Evolutionary conservation across 2,329 filamentous ascomycete species (phyloP).

Genomic region (Seiridium cupressi): DNA sequence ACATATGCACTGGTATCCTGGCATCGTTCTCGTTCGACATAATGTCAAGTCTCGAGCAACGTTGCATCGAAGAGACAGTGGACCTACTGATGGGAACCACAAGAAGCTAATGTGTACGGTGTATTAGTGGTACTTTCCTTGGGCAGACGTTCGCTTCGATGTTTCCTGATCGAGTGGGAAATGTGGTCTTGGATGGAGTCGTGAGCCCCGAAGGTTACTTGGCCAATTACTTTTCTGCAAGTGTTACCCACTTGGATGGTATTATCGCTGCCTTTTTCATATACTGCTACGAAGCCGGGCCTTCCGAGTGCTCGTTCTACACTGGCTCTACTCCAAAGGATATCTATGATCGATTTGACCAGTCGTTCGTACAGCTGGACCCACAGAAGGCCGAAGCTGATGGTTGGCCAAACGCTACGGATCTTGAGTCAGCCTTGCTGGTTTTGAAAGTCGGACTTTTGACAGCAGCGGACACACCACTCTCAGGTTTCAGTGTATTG

Average conservation of each 20-base stretch:
- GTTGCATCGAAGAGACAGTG: too few species aligned
- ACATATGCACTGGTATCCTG: too few species aligned
- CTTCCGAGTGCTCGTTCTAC: constrained; percentile 35
- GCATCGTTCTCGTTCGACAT: too few species aligned
- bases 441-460: constrained; percentile 9
- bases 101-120: too few species aligned
- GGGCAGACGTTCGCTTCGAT: constrained; percentile 38
- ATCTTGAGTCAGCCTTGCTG: constrained; percentile 11
- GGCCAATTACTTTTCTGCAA: constrained; percentile 28
- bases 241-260: constrained; percentile 40
- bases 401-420: constrained; percentile 17
- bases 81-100: too few species aligned
- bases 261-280: constrained; percentile 40
- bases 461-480: neutral
- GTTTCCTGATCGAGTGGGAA: constrained; percentile 33
- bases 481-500: neutral
- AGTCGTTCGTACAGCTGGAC: constrained; percentile 16
- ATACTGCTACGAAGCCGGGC: constrained; percentile 39
- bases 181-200: constrained; percentile 43
- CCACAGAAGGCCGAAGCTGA: constrained; percentile 11
- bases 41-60: too few species aligned
- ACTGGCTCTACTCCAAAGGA: constrained; percentile 27
- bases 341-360: constrained; percentile 27
- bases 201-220: constrained; percentile 37
- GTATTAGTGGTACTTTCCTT: constrained; percentile 34